Percentiles rank a stretch among this genome's conserved stretches.
Evolutionary conservation across 495 filamentous ascomycete genomes (phyloP).

Genomic region (Penicillium salamii): DNA sequence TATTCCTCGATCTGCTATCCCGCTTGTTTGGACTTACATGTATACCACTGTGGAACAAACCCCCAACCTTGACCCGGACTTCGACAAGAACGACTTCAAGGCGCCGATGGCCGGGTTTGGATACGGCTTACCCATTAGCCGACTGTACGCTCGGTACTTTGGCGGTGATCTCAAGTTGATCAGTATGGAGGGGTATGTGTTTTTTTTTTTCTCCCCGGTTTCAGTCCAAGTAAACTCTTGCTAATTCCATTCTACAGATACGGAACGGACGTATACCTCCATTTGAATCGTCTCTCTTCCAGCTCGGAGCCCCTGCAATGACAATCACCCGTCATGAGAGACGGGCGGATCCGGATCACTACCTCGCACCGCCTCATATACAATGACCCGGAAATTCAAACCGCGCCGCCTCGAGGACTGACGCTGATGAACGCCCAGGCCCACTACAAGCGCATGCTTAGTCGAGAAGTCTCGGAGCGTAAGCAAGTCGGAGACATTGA

Average conservation of each 20-base stretch:
- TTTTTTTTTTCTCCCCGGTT: too few species aligned
- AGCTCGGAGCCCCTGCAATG: constrained; percentile 97
- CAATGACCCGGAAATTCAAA: constrained; percentile 33
- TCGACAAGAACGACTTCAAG: constrained; percentile 99
- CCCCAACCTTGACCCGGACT: constrained; percentile 91
- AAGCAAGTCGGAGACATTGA: constrained; percentile 84
- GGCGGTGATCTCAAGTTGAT: constrained; percentile 96
- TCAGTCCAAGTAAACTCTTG: neutral
- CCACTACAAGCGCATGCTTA: constrained; percentile 46
- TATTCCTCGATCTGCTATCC: constrained; percentile 86
- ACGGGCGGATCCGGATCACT: constrained; percentile 50
- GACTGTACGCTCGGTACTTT: constrained; percentile 95
- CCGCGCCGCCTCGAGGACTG: constrained; percentile 75
- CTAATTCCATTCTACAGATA: constrained; percentile 59
- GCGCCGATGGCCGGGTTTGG: constrained; percentile 99
- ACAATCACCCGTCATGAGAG: constrained; percentile 96
- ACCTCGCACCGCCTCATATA: constrained; percentile 46
- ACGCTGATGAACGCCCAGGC: constrained; percentile 65
- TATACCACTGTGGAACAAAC: constrained; percentile 98
- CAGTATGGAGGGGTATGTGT: constrained; percentile 95
- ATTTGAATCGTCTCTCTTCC: constrained; percentile 91
- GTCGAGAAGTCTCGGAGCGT: constrained; percentile 74
- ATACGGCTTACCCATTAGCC: constrained; percentile 89
- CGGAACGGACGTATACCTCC: constrained; percentile 96
- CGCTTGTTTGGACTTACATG: constrained; percentile 99